Evolutionary conservation across 2,329 filamentous ascomycete genomes (phyloP).

Genomic region (Alternaria solani): DNA sequence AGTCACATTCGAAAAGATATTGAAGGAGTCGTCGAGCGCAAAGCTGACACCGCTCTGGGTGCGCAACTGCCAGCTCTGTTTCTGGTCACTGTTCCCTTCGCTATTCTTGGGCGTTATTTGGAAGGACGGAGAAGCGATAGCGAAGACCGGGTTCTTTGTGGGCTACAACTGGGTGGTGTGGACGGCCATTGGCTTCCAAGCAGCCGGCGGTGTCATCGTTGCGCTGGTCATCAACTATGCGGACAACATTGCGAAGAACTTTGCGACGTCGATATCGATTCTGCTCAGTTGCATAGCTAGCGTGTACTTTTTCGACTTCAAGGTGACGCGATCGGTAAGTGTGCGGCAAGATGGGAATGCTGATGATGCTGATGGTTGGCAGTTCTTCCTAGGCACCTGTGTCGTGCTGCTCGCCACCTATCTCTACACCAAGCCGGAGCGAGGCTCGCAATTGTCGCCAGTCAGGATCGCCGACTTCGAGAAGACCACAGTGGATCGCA

Average conservation of each 20-base stretch:
- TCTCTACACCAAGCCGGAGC: slow-evolving; percentile 77
- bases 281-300: slow-evolving; percentile 86
- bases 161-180: slow-evolving; percentile 95
- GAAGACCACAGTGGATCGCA: slow-evolving; percentile 69
- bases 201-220: slow-evolving; percentile 82
- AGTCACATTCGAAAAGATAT: slow-evolving; percentile 88
- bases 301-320: slow-evolving; percentile 83
- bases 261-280: slow-evolving; percentile 91
- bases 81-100: slow-evolving; percentile 92
- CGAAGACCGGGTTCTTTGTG: slow-evolving; percentile 87
- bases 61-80: slow-evolving; percentile 90
- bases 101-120: slow-evolving; percentile 85
- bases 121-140: slow-evolving; percentile 85
- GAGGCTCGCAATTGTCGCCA: slow-evolving; percentile 61
- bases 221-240: slow-evolving; percentile 82
- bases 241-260: slow-evolving; percentile 92
- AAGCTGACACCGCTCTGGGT: slow-evolving; percentile 86
- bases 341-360: neutral
- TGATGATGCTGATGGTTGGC: slow-evolving; percentile 14
- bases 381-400: slow-evolving; percentile 84
- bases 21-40: slow-evolving; percentile 77
- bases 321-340: slow-evolving; percentile 63
- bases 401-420: slow-evolving; percentile 85
- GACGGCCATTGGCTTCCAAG: slow-evolving; percentile 83
- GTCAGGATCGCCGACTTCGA: slow-evolving; percentile 78